Evolutionary conservation across 1,139 yeast genomes (phyloP).

Genomic region (Zygosaccharomyces sapae): DNA sequence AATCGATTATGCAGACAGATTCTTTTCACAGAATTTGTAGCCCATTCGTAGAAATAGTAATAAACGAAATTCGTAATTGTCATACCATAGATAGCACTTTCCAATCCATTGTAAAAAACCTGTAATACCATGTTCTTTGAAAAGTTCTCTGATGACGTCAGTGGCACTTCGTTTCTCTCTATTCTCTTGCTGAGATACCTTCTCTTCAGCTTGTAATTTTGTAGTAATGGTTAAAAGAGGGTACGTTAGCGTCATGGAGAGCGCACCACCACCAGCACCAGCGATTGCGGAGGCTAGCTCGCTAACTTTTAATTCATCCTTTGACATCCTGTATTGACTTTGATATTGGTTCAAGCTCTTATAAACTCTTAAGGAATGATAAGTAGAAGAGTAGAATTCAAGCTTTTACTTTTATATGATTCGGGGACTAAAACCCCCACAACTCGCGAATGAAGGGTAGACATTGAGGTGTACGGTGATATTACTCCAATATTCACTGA

Average conservation of each 20-base stretch:
- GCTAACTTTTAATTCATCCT: constrained; percentile 2
- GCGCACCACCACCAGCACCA: constrained; percentile 91
- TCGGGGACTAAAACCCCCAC: constrained; percentile 1
- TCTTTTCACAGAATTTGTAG: constrained; percentile 16
- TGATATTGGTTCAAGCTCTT: no score
- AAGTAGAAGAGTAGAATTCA: background rate
- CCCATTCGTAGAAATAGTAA: constrained; percentile 76
- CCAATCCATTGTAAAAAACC: constrained; percentile 84
- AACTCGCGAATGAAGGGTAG: constrained; percentile 3
- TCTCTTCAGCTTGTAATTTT: constrained; percentile 56
- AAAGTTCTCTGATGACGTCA: constrained; percentile 42
- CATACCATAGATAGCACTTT: constrained; percentile 82
- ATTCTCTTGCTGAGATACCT: constrained; percentile 24
- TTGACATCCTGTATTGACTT: background rate
- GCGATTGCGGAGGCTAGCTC: constrained; percentile 73
- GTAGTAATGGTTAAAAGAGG: constrained; percentile 83
- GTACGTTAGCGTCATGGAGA: constrained; percentile 78
- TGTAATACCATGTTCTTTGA: constrained; percentile 57
- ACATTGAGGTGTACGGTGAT: background rate
- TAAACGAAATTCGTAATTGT: constrained; percentile 82
- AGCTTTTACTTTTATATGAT: background rate
- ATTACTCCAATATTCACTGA: background rate
- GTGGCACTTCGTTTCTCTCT: constrained; percentile 26
- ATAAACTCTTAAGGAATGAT: no score
- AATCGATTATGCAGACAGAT: constrained; percentile 39